These are phyloP conservation scores for Apiotrichum mycotoxinovorans DNA, from an alignment of 1,284 basidiomycete species.

Conservation along the genomic window DNA sequence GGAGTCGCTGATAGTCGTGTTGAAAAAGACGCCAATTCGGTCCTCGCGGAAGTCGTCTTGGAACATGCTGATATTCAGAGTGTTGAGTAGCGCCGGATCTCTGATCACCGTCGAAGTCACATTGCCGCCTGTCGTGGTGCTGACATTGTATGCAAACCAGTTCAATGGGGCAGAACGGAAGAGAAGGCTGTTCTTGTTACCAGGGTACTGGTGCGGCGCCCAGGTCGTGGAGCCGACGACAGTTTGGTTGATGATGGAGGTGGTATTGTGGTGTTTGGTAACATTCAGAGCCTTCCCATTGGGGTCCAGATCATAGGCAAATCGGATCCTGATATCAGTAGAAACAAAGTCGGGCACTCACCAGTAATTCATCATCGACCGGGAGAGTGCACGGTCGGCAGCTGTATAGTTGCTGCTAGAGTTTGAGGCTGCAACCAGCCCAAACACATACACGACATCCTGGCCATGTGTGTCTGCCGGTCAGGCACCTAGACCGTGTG, in stretches of 20 bases:
- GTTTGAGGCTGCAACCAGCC: conserved; percentile 27
- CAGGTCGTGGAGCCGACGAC: conserved; percentile 14
- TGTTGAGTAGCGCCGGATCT: conserved; percentile 9
- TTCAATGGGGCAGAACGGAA: background rate
- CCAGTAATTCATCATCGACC: conserved; percentile 40
- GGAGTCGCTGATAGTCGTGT: background rate
- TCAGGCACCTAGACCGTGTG: background rate
- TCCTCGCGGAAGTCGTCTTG: conserved; percentile 38
- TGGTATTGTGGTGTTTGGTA: background rate
- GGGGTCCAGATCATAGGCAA: conserved; percentile 40
- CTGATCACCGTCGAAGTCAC: too few relatives aligned
- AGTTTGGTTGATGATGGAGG: background rate
- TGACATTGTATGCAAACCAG: too few relatives aligned
- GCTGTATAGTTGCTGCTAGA: conserved; percentile 22
- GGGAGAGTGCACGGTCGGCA: conserved; percentile 22
- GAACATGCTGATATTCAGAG: conserved; percentile 32
- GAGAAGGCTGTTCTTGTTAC: conserved; percentile 31
- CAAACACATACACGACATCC: conserved; percentile 34
- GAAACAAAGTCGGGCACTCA: conserved; percentile 12
- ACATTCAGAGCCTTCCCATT: conserved; percentile 16
- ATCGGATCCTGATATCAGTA: conserved; percentile 32
- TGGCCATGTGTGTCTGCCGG: conserved; percentile 26
- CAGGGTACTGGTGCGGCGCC: conserved; percentile 29
- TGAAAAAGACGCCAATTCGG: background rate
- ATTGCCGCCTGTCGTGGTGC: too few relatives aligned